Evolutionary conservation across 441 rosid species (phyloP).

Genomic region (Viola pubescens): DNA sequence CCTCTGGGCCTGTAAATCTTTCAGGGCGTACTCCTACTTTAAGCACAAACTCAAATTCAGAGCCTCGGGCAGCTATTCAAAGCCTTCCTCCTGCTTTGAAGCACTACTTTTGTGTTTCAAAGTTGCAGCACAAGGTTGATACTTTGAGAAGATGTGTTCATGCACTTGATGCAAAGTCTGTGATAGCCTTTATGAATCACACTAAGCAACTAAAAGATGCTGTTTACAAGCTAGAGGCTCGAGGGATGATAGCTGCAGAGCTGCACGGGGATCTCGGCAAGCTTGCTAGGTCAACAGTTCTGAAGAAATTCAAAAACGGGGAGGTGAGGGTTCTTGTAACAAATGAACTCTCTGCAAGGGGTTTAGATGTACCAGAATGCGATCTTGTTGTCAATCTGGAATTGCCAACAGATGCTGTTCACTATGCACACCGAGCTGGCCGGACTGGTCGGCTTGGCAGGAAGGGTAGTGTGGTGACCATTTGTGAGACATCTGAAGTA

Average conservation of each 20-base stretch:
- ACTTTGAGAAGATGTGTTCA: conserved; percentile 73
- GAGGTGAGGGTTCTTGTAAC: conserved; percentile 69
- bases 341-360: conserved; percentile 91
- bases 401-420: conserved; percentile 65
- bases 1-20: conserved; percentile 40
- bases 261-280: conserved; percentile 89
- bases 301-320: conserved; percentile 78
- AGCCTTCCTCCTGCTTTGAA: conserved; percentile 79
- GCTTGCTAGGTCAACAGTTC: conserved; percentile 72
- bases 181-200: conserved; percentile 86
- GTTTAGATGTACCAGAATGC: conserved; percentile 79
- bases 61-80: conserved; percentile 43
- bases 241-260: conserved; percentile 75
- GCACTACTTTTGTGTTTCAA: conserved; percentile 64
- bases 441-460: conserved; percentile 82
- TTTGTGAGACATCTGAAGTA: conserved; percentile 71
- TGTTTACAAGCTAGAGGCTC: conserved; percentile 82
- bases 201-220: conserved; percentile 81
- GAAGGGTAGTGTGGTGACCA: conserved; percentile 68
- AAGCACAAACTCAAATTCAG: conserved; percentile 29
- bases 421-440: conserved; percentile 82
- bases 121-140: conserved; percentile 81
- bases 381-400: conserved; percentile 85
- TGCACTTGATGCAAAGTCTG: conserved; percentile 75
- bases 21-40: conserved; percentile 30